Evolutionary conservation across 2,329 filamentous ascomycete genomes (phyloP).

Genomic region (Anthostomella pinea): DNA sequence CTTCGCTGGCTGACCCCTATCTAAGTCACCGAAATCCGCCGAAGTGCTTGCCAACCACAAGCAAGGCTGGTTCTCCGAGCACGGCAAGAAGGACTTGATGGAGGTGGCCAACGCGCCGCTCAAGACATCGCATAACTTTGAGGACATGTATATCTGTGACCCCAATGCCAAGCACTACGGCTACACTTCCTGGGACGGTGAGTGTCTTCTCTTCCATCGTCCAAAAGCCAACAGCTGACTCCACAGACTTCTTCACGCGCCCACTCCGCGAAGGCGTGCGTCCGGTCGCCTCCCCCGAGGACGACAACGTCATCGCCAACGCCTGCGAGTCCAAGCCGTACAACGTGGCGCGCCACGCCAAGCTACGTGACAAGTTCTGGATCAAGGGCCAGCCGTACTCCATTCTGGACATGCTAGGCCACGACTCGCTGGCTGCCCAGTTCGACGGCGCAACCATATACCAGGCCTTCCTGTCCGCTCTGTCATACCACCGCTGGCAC

Average conservation of each 20-base stretch:
- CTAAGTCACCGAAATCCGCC: constrained; percentile 50
- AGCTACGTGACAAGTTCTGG: constrained; percentile 54
- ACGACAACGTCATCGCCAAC: constrained; percentile 51
- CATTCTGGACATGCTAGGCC: constrained; percentile 49
- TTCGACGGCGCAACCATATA: constrained; percentile 58
- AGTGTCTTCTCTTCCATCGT: constrained; percentile 3
- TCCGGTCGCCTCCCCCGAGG: constrained; percentile 46
- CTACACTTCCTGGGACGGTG: constrained; percentile 57
- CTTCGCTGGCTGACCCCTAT: constrained; percentile 17
- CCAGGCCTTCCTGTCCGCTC: constrained; percentile 57
- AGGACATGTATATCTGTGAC: constrained; percentile 61
- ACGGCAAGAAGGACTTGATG: constrained; percentile 46
- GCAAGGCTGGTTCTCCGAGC: constrained; percentile 55
- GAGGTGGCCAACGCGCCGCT: constrained; percentile 48
- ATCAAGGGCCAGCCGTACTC: constrained; percentile 59
- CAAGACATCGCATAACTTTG: constrained; percentile 45
- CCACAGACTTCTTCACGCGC: constrained; percentile 54
- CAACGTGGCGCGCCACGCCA: constrained; percentile 35
- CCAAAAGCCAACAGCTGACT: not conserved
- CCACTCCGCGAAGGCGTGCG: constrained; percentile 44
- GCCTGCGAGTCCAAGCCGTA: constrained; percentile 55
- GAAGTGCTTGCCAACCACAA: constrained; percentile 43
- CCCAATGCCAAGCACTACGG: constrained; percentile 51
- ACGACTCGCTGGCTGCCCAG: constrained; percentile 42
- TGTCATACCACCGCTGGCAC: constrained; percentile 63